Percentiles rank a stretch among this genome's conserved stretches.
phyloP scores from a whole-genome alignment of 768 basidiomycete genomes.

The Gymnopilus dilepis region DNA sequence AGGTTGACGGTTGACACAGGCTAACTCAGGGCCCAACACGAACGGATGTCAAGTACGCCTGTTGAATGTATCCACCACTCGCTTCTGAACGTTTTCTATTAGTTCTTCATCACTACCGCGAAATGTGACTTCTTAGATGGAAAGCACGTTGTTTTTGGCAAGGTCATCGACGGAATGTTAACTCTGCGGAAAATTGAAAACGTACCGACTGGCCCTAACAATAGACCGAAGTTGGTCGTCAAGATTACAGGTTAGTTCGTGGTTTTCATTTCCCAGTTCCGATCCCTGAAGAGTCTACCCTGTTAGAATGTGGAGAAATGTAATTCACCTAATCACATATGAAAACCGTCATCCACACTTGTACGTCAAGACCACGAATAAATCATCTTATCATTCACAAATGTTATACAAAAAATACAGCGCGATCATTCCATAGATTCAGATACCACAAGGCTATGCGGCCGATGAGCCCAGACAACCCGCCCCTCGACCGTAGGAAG shows the following conservation, averaged over 20 bases:
- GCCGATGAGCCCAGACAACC: background rate
- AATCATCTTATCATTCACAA: constrained; percentile 10
- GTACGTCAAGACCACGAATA: constrained; percentile 19
- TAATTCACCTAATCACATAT: constrained; percentile 28
- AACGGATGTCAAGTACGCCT: constrained; percentile 84
- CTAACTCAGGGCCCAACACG: constrained; percentile 93
- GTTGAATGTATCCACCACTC: background rate
- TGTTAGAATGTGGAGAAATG: constrained; percentile 64
- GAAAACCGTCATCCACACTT: constrained; percentile 1
- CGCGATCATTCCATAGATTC: background rate
- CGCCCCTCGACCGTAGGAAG: background rate
- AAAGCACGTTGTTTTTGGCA: constrained; percentile 93
- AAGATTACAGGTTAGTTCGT: constrained; percentile 79
- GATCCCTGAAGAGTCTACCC: background rate
- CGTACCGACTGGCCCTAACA: constrained; percentile 90
- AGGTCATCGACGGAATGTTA: constrained; percentile 91
- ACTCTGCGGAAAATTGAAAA: constrained; percentile 96
- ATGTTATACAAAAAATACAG: constrained; percentile 8
- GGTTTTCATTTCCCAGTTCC: background rate
- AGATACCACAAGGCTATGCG: background rate
- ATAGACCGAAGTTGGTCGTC: constrained; percentile 85
- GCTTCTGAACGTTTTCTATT: constrained; percentile 1
- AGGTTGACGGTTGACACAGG: constrained; percentile 48
- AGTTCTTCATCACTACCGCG: constrained; percentile 98
- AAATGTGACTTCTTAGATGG: constrained; percentile 96